Base-by-base conservation (phyloP, 495 filamentous ascomycete species). In the Penicillium cataractarum region DNA sequence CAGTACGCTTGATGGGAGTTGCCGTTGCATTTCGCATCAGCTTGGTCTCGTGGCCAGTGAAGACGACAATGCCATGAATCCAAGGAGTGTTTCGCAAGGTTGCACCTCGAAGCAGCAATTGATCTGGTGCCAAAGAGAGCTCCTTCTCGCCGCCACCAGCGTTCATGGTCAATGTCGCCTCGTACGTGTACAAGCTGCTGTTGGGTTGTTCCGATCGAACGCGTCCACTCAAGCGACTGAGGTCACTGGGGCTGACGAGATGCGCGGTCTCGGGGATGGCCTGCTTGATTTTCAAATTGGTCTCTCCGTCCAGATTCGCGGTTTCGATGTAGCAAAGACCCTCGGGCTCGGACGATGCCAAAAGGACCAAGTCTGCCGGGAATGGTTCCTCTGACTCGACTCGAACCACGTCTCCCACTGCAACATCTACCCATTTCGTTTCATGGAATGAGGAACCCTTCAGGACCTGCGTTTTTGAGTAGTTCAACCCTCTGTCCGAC, bases 281-380 rank as follows among this genome's bases (percentile, higher is more conserved):
- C 80, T 99, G 96, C 78, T 99, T 99, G 77, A 99, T 97, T 74
- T 99, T 99, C 59, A 99, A 80, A 71, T 99, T 99, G 21, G 96
- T 99, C 75, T 99, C 96, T 58, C 96, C 96, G 68, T 99, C 96
- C 57, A 99, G 78, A 71, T 99, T 99, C 32, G 96, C 95, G 0
- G 96, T 99, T 81, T 99, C 96, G 69, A 98, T 99, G 70, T 99
- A 99, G 75, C 96, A 99, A 58, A 99, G 74, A 63, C 96, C 96
- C 76, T 99, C 96, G 2, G 96, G 96, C 74, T 99, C 96, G 6
- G 96, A 98, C 57, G 91, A 95, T 15, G 96, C 93, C 63, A 98
- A 80, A 31, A 99, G 78, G 17, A 97, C 91, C 63, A 99, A 73
- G 77, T 99, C 96, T 32, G 96, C 93, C 0, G 96, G 96, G 72